These are phyloP conservation scores for Saccharomycopsis hybrid DNA, from an alignment of 1,139 yeast genomes.

Conservation along the genomic window DNA sequence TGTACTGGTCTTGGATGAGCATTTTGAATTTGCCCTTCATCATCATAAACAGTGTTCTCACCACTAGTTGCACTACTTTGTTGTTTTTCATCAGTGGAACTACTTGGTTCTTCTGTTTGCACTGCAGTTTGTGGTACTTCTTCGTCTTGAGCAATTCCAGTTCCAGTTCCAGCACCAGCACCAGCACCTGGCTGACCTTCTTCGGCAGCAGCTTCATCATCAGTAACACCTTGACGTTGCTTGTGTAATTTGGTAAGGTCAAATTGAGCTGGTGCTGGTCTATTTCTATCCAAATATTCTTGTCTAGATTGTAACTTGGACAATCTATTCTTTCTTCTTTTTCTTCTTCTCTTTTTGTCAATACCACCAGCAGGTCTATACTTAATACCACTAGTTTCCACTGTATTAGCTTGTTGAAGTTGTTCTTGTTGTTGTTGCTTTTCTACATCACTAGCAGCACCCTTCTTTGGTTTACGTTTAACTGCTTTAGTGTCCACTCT, in stretches of 20 bases:
- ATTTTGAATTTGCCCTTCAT: too few species aligned
- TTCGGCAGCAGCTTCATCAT: not conserved
- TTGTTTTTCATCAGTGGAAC: not conserved
- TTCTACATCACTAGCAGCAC: not conserved
- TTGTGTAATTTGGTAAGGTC: constrained; percentile 22
- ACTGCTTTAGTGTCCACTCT: constrained; percentile 63
- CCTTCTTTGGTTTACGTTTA: constrained; percentile 21
- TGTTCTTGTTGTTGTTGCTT: constrained; percentile 11
- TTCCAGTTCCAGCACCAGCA: not conserved
- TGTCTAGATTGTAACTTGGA: constrained; percentile 8
- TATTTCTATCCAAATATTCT: constrained; percentile 24
- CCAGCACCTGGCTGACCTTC: not conserved
- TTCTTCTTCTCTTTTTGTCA: constrained; percentile 41
- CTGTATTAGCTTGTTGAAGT: constrained; percentile 31
- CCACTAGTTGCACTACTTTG: not conserved
- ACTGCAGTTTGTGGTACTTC: not conserved
- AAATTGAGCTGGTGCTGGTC: constrained; percentile 28
- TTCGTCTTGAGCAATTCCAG: not conserved
- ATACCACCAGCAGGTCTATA: constrained; percentile 83
- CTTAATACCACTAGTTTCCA: constrained; percentile 61
- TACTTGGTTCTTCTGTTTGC: not conserved
- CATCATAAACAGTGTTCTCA: too few species aligned
- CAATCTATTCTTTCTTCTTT: constrained; percentile 29
- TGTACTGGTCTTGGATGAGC: not conserved
- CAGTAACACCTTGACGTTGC: not conserved